Evolutionary conservation across 1,284 basidiomycete genomes (phyloP), one percentile per base, ranked within the genome.

Genomic region (Lentinula novae-zelandiae): DNA sequence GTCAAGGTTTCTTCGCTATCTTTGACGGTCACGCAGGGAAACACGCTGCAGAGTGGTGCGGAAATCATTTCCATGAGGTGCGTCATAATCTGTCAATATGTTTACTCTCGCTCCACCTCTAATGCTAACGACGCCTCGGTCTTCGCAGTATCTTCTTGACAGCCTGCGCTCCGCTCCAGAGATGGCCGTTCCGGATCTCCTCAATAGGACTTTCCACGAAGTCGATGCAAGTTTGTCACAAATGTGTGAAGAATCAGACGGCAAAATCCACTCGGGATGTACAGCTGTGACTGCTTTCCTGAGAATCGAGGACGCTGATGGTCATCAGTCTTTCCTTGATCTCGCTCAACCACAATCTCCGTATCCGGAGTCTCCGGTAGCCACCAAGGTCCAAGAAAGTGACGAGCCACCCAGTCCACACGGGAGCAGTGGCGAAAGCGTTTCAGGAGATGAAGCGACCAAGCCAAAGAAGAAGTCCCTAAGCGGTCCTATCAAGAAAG

Each of bases 11-110:
- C 79, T 98, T 97, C 72, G 95, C 95, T 10, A 88, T 99, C 50
- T 99, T 99, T 70, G 97, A 99, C 69, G 97, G 97, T 2, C 97
- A 99, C 71, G 97, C 97, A 0, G 97, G 97, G 20, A 98, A 98
- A 72, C 93, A 98, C 70, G 95, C 96, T 20, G 97, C 97, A 20
- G 97, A 99, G 72, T 99, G 96, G 96, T 99, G 97, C 75, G 96
- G 96, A 27, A 82, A 86, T 67, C 89, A 99, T 75, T 98, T 99
- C 75, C 95, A 98, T 72, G 85, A 95, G 78, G 93, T 93, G 70
- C 67, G 81, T 69, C 48, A 57, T 49, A 50, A 55, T 44, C 20
- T 33, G 53, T 27, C 51, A 53, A 20, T 53, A 12, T 7, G 10
- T n/a, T 39, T 49, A 55, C 60, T 36, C 13, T 38, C 33, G 36